Evolutionary conservation across 2,329 filamentous ascomycete genomes (phyloP).

Genomic region (Ceratocystis colombiana): DNA sequence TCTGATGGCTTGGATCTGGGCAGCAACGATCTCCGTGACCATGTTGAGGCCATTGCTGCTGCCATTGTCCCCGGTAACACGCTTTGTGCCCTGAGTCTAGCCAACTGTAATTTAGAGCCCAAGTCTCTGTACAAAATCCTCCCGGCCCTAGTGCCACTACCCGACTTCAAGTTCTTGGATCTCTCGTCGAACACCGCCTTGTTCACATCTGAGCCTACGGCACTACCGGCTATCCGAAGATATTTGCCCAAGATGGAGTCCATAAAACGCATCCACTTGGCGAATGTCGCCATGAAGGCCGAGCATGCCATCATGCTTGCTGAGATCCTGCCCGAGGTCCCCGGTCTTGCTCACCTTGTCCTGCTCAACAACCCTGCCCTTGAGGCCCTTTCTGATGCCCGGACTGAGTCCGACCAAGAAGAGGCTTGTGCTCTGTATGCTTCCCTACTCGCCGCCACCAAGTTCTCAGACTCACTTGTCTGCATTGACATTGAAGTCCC

Average conservation of each 20-base stretch:
- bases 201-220: slow-evolving; percentile 64
- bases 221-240: slow-evolving; percentile 62
- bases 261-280: slow-evolving; percentile 76
- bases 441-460: slow-evolving; percentile 76
- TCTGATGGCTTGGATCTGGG: slow-evolving; percentile 86
- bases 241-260: slow-evolving; percentile 68
- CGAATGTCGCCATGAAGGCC: slow-evolving; percentile 70
- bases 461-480: slow-evolving; percentile 72
- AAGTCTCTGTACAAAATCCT: slow-evolving; percentile 63
- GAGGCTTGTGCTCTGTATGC: slow-evolving; percentile 91
- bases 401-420: slow-evolving; percentile 70
- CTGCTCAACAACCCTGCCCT: slow-evolving; percentile 73
- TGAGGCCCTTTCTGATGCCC: slow-evolving; percentile 59
- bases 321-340: slow-evolving; percentile 78
- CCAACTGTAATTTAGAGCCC: slow-evolving; percentile 71
- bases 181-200: slow-evolving; percentile 79
- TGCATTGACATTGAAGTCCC: slow-evolving; percentile 90
- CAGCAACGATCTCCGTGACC: slow-evolving; percentile 60
- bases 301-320: slow-evolving; percentile 86
- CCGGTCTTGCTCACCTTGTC: slow-evolving; percentile 72
- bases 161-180: slow-evolving; percentile 77
- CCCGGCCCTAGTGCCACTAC: slow-evolving; percentile 58
- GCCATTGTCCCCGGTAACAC: slow-evolving; percentile 37
- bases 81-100: slow-evolving; percentile 59
- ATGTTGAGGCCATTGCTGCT: slow-evolving; percentile 46